Evolutionary conservation across 345 rosid genomes (phyloP), one percentile per base, ranked within the genome.

Genomic region (Psidium friedrichsthalianum): DNA sequence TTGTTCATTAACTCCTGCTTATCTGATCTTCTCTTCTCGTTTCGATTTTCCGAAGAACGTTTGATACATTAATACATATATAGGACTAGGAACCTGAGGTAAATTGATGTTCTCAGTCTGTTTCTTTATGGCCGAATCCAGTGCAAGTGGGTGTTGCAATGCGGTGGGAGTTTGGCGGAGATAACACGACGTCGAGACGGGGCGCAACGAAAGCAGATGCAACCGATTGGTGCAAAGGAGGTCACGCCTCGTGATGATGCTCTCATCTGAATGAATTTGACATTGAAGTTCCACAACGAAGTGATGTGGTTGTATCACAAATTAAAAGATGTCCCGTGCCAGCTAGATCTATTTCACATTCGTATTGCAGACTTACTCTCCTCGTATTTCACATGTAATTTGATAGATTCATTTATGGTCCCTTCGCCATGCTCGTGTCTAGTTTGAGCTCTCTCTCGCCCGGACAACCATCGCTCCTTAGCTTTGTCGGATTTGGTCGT

Each of bases 401-500:
- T n/a, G 69, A 59, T 59, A 15, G 2, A 59, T 59, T 59, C 8
- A n/a, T 59, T 12, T 3, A 15, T 12, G 15, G 2, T 59, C 36
- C 69, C 4, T 59, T 59, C 18, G 14, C 18, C 69, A 59, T n/a
- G 4, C 3, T n/a, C 12, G 18, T n/a, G 2, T 59, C 8, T 59
- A 59, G 9, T 59, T 14, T 2, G 6, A 58, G 4, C 18, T 25
- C 8, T 58, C 8, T 58, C 18, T 58, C 8, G 2, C 36, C 69
- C 32, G 8, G 8, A 8, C 47, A 18, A n/a, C 4, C 36, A 59
- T 1, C 25, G 21, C 57, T 56, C 25, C 25, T 22, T 2, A 6
- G 8, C 20, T 18, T n/a, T n/a, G 36, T 58, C 0, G 2, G 5
- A 6, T 0, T 6, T 3, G n/a, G 18, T n/a, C 9, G 4, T 7